phyloP scores from a whole-genome alignment of 495 filamentous ascomycete species.

The Aspergillus sclerotioniger region DNA sequence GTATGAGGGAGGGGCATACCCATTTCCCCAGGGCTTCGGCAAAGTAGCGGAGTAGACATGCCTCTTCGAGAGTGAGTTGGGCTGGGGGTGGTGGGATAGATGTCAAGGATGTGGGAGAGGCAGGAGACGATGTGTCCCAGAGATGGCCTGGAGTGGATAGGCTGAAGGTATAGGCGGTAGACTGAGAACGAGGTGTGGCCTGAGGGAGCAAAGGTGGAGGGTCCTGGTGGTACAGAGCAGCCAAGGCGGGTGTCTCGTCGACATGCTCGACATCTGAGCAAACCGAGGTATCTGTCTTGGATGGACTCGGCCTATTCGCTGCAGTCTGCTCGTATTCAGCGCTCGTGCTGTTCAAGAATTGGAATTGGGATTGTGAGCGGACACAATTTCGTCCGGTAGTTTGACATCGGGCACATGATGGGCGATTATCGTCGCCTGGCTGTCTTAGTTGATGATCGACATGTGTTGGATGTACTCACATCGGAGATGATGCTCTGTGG shows the following conservation, averaged over 20 bases:
- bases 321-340: background rate
- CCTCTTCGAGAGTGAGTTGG: slow-evolving; percentile 18
- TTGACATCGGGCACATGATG: slow-evolving; percentile 17
- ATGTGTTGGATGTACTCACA: slow-evolving; percentile 4
- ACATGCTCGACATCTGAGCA: slow-evolving; percentile 13
- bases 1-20: slow-evolving; percentile 1
- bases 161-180: background rate
- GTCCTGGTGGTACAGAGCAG: background rate
- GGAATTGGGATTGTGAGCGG: slow-evolving; percentile 7
- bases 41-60: slow-evolving; percentile 20
- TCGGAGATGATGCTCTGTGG: slow-evolving; percentile 17
- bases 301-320: background rate
- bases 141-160: background rate
- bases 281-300: background rate
- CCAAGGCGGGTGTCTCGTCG: slow-evolving; percentile 14
- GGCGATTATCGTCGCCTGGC: slow-evolving; percentile 15
- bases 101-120: background rate
- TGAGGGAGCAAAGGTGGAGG: background rate
- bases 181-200: background rate
- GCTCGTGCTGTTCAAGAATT: slow-evolving; percentile 11
- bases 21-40: slow-evolving; percentile 17
- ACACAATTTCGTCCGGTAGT: slow-evolving; percentile 16
- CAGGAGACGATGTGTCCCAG: background rate
- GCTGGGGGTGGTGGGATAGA: background rate
- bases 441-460: background rate